Evolutionary conservation across 192 early-diverging fungal species (phyloP).

Genomic region (Umbelopsis vinacea): DNA sequence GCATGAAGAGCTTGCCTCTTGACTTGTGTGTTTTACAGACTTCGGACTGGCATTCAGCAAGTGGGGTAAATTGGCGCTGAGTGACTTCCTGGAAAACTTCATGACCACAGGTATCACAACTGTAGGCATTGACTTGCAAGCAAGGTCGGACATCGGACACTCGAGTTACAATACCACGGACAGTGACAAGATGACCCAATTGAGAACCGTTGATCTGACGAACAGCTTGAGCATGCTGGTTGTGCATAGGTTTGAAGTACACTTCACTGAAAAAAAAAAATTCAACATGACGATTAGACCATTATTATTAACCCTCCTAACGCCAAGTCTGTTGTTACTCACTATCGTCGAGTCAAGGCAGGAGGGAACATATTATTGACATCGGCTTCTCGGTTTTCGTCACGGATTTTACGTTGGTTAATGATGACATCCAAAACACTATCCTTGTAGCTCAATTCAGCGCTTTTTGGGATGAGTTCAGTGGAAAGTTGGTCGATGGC

Average conservation of each 20-base stretch:
- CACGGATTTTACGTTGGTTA: slow-evolving; percentile 78
- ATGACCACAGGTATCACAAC: slow-evolving; percentile 92
- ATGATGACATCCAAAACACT: slow-evolving; percentile 91
- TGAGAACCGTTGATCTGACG: slow-evolving; percentile 81
- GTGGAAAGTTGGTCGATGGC: slow-evolving; percentile 72
- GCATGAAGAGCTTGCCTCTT: slow-evolving; percentile 85
- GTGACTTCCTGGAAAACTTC: slow-evolving; percentile 96
- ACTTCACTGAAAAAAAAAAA: slow-evolving; percentile 58
- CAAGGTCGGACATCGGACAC: slow-evolving; percentile 94
- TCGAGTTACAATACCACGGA: slow-evolving; percentile 93
- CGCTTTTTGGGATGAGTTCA: slow-evolving; percentile 53
- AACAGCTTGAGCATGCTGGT: slow-evolving; percentile 71
- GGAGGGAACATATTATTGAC: slow-evolving; percentile 69
- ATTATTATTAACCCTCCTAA: too few species aligned
- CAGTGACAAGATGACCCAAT: slow-evolving; percentile 85
- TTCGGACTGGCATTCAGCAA: slow-evolving; percentile 79
- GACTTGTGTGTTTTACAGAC: slow-evolving; percentile 81
- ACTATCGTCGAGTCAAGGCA: slow-evolving; percentile 86
- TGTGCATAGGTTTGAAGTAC: slow-evolving; percentile 77
- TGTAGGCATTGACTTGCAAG: slow-evolving; percentile 84
- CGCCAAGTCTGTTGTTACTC: slow-evolving; percentile 35
- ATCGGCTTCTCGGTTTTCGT: slow-evolving; percentile 48
- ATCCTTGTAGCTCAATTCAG: slow-evolving; percentile 64
- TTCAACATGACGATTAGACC: background rate
- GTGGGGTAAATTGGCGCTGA: slow-evolving; percentile 72